These are phyloP conservation scores for Austroboletus festivus DNA, from an alignment of 768 basidiomycete species.

Conservation along the genomic window DNA sequence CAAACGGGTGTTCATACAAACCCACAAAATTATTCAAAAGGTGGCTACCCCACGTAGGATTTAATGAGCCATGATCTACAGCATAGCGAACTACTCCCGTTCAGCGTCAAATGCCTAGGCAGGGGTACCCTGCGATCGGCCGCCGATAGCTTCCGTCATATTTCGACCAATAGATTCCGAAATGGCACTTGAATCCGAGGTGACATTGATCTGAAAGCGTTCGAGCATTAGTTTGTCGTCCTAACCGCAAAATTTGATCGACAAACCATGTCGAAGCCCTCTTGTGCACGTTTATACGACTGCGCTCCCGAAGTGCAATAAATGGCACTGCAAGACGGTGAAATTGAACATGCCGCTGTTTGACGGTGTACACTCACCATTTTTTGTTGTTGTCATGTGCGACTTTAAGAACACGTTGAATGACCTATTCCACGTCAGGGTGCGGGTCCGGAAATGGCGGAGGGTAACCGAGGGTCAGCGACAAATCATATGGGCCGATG, in stretches of 20 bases:
- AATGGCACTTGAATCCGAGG: slow-evolving; percentile 43
- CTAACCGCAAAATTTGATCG: background rate
- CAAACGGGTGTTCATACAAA: no score
- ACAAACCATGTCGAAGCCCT: slow-evolving; percentile 54
- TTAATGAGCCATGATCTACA: no score
- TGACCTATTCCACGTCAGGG: slow-evolving; percentile 57
- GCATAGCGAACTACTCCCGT: background rate
- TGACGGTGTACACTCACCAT: slow-evolving; percentile 39
- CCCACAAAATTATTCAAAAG: no score
- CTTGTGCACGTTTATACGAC: slow-evolving; percentile 39
- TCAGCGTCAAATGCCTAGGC: slow-evolving; percentile 15
- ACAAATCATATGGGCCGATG: slow-evolving; percentile 69
- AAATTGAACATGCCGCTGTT: background rate
- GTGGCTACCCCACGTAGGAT: no score
- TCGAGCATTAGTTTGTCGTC: background rate
- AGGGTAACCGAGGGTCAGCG: slow-evolving; percentile 57
- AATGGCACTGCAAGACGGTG: slow-evolving; percentile 38
- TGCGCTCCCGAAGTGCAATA: slow-evolving; percentile 47
- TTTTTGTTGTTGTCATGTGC: slow-evolving; percentile 60
- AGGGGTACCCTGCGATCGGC: slow-evolving; percentile 2
- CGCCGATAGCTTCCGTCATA: slow-evolving; percentile 21
- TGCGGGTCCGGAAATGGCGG: slow-evolving; percentile 63
- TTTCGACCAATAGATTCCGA: slow-evolving; percentile 31
- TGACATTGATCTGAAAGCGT: slow-evolving; percentile 46
- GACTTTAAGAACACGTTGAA: slow-evolving; percentile 49